Conservation (phyloP, 73 alveolate species). For the Paramecium sonneborni region DNA sequence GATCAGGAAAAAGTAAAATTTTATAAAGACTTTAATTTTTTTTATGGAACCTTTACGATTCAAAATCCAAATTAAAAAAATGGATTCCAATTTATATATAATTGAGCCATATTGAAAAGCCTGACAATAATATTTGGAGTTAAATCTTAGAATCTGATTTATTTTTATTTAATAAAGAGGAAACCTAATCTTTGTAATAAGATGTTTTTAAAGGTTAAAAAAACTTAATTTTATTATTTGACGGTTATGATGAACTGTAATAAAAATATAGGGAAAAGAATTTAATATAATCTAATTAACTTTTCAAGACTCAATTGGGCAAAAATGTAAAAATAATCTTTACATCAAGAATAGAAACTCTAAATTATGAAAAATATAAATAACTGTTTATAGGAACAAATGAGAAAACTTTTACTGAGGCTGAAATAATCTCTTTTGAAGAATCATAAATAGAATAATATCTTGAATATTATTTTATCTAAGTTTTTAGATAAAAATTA, state of each 20-base stretch:
- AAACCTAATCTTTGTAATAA: neutral
- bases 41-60: neutral
- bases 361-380: neutral
- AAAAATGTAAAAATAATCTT: neutral
- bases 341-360: neutral
- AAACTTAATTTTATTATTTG: neutral
- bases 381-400: neutral
- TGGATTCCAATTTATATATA: neutral
- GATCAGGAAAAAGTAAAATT: neutral
- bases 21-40: neutral
- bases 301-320: neutral
- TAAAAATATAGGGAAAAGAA: neutral
- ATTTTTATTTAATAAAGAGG: neutral
- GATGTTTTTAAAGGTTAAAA: neutral
- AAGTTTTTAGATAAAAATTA: neutral
- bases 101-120: neutral
- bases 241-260: neutral
- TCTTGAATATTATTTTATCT: neutral
- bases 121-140: neutral
- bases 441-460: neutral
- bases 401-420: neutral
- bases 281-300: neutral
- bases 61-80: neutral
- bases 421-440: neutral
- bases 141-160: neutral